A percentile compares a stretch with the other conserved stretches of the same genome.
Conservation (phyloP, 2,329 filamentous ascomycete genomes). For the Grosmannia penicillata region DNA sequence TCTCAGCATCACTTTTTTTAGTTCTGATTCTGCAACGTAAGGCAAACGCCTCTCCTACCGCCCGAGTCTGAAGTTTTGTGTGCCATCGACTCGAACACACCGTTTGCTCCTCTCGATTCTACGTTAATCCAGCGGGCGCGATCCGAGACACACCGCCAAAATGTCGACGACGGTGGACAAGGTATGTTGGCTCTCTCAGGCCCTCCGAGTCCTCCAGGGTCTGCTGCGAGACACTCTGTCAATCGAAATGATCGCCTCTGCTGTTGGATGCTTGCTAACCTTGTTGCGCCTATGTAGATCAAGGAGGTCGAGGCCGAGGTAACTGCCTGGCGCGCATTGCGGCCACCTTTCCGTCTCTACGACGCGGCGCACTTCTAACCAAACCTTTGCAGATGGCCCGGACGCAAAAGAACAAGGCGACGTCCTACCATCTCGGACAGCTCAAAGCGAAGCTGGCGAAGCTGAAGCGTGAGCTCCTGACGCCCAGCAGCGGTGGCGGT, state of each 20-base stretch:
- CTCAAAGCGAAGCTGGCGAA: conserved; percentile 97
- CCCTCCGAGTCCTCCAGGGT: too few relatives aligned
- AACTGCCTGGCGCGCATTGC: conserved; percentile 23
- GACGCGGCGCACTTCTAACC: neutral
- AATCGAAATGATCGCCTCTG: neutral
- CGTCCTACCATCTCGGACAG: conserved; percentile 85
- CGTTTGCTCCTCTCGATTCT: too few relatives aligned
- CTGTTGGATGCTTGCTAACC: conserved; percentile 11
- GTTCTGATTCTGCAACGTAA: too few relatives aligned
- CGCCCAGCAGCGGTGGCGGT: conserved; percentile 62
- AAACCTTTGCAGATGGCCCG: conserved; percentile 59
- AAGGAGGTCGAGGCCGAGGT: conserved; percentile 94
- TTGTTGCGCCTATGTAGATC: conserved; percentile 44
- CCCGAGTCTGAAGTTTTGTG: too few relatives aligned
- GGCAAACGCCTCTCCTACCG: too few relatives aligned
- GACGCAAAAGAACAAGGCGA: conserved; percentile 96
- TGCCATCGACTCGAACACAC: too few relatives aligned
- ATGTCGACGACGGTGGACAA: conserved; percentile 98
- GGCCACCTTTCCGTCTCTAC: neutral
- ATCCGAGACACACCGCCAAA: too few relatives aligned
- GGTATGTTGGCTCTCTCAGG: too few relatives aligned
- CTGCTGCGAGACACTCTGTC: neutral
- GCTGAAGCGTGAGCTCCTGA: conserved; percentile 89
- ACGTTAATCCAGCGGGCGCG: too few relatives aligned
- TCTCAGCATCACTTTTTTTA: neutral